Evolutionary conservation across 495 filamentous ascomycete species (phyloP), one percentile per base, ranked within the genome.

Genomic region (Aspergillus nanangensis): DNA sequence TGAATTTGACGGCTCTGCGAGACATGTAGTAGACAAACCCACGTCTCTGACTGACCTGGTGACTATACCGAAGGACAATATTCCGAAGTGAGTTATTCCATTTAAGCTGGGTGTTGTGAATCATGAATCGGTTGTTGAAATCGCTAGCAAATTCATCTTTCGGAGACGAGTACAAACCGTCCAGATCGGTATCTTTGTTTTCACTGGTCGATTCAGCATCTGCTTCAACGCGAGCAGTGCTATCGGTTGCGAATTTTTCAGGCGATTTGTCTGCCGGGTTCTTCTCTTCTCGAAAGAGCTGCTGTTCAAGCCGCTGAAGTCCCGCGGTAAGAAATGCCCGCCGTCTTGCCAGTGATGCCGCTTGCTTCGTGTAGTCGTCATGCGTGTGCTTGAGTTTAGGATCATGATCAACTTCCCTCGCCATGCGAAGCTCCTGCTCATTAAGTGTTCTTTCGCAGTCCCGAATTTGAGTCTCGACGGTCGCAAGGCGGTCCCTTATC

Each of bases 11-110:
- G 13, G 93, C 94, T 48, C 90, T 80, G 32, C 93, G 80, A 17
- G 93, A 96, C 74, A 96, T 83, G 67, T 98, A 98, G 69, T 98
- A 98, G 29, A 97, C 84, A 67, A 97, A 98, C 19, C 93, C 93
- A 43, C 93, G 84, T 31, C 93, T 76, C 66, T 98, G 93, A 62
- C 90, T 92, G 48, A 95, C 91, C 69, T 96, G 94, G 54, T 98
- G 94, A 45, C 93, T 93, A 60, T 98, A 98, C 20, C 94, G 87
- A 5, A 98, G 76, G 23, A 98, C 94, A 56, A 96, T 96, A 58
- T 98, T 96, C 31, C 93, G 80, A 17, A 97, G 72, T 2, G 90
- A 82, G 58, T 98, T 97, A 66, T 94, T 97, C 93, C 93, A 98
- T 63, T 98, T 98, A 23, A 97, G 70, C 56, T 98, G 93, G 55